Evolutionary conservation across 2,329 filamentous ascomycete genomes (phyloP).

Genomic region (Ophiostoma novo-ulmi): DNA sequence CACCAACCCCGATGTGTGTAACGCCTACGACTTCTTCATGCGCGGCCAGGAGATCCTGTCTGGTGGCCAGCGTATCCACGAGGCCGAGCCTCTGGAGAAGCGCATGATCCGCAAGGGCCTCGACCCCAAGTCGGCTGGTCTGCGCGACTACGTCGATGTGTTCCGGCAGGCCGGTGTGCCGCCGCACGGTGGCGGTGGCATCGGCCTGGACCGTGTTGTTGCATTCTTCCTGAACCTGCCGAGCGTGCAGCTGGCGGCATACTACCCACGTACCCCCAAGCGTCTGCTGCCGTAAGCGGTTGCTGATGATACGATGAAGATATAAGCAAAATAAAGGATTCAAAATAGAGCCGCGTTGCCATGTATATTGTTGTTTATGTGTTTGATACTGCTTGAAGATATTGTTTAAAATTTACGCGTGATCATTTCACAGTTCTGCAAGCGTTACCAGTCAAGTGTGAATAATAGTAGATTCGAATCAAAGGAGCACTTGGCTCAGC

Average conservation of each 20-base stretch:
- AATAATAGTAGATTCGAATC: not conserved
- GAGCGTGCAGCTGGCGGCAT: constrained; percentile 53
- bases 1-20: constrained; percentile 55
- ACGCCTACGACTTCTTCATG: constrained; percentile 78
- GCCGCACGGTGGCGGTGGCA: constrained; percentile 82
- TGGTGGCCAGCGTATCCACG: constrained; percentile 86
- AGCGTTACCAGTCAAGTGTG: not conserved
- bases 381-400: not conserved
- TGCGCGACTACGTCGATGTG: constrained; percentile 82
- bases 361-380: not conserved
- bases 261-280: constrained; percentile 58
- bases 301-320: not conserved
- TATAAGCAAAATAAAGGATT: not conserved
- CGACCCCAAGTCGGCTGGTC: constrained; percentile 64
- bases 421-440: not conserved
- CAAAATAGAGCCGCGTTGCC: not conserved
- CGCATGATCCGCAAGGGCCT: constrained; percentile 76
- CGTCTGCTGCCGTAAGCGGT: constrained; percentile 46
- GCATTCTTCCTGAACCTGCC: constrained; percentile 56
- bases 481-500: not conserved
- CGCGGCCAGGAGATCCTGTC: constrained; percentile 89
- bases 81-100: constrained; percentile 67
- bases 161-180: constrained; percentile 77
- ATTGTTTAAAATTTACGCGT: not conserved
- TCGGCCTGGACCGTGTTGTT: constrained; percentile 82